Conservation (phyloP, 768 basidiomycete species). For the Trametes maxima region DNA sequence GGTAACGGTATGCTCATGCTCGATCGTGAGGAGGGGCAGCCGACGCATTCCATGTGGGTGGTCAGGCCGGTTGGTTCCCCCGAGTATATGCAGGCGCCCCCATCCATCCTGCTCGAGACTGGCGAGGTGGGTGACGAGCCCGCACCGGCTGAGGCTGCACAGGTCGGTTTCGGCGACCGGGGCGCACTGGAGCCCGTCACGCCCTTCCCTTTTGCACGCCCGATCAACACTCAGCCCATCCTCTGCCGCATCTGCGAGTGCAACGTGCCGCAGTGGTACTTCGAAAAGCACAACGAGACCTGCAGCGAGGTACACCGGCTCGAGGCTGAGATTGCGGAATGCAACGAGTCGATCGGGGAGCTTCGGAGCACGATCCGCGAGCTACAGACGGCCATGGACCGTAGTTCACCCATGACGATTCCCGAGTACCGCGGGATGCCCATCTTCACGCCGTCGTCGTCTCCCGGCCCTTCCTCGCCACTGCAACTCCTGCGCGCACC, state of each 20-base stretch:
- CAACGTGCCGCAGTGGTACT: conserved; percentile 98
- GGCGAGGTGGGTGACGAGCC: conserved; percentile 44
- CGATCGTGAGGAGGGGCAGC: conserved; percentile 83
- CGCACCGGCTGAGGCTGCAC: conserved; percentile 36
- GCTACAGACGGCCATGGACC: conserved; percentile 70
- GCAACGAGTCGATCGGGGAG: conserved; percentile 91
- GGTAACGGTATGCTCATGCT: conserved; percentile 99
- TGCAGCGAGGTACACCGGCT: conserved; percentile 95
- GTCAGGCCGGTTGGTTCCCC: conserved; percentile 79
- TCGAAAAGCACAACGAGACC: conserved; percentile 99
- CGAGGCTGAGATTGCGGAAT: conserved; percentile 92
- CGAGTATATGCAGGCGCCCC: conserved; percentile 66
- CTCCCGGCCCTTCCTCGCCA: conserved; percentile 72
- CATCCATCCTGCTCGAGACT: conserved; percentile 57
- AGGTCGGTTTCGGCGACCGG: conserved; percentile 41
- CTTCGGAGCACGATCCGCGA: conserved; percentile 85
- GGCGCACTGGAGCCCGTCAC: conserved; percentile 46
- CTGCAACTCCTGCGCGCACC: conserved; percentile 70
- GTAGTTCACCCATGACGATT: conserved; percentile 62
- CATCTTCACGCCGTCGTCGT: conserved; percentile 73
- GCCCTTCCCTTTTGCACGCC: conserved; percentile 74
- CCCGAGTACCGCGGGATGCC: conserved; percentile 90
- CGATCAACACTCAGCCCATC: conserved; percentile 81
- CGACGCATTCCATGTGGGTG: conserved; percentile 99
- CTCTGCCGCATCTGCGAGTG: conserved; percentile 98